Evolutionary conservation across 2,329 filamentous ascomycete species (phyloP), one percentile per base, ranked within the genome.

Genomic region (Arthrobotrys iridis): DNA sequence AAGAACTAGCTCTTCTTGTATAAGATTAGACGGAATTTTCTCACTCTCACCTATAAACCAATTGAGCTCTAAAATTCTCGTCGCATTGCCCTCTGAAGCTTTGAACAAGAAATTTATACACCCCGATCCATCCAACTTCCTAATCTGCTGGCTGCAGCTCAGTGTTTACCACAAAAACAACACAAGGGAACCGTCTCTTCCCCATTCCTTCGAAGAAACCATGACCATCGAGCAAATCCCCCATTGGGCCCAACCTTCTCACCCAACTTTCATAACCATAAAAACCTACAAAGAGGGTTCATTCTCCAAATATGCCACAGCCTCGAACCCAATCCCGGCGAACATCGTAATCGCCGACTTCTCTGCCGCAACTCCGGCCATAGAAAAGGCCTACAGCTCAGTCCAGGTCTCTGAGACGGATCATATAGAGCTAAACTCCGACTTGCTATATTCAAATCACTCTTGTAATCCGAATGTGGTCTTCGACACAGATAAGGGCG

Each of bases 281-380:
- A 68, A 75, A 75, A 71, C 72, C 58, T 70, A 76, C 65, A 76
- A 71, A 28, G 43, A 55, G 40, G 71, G 71, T 2, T 37, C 33
- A 22, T 76, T 76, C 43, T 71, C 72, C 13, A 57, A 70, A 26
- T 76, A 76, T 26, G 72, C 72, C 30, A 65, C 65, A 24, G 58
- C 72, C 18, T 57, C 64, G 43, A 70, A 57, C 37, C 52, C 83
- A 15, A 82, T 90, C 46, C 84, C 88, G 1, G 86, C 88, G 1
- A 90, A 90, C 82, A 87, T 85, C 35, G 82, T 91, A 52, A 91
- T 87, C 76, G 89, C 90, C 60, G 89, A 89, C 80, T 82, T 93
- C 80, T 83, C 70, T 18, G 90, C 89, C 77, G 89, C 90, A 37
- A 86, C 88, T 2, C 88, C 88, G 79, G 87, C 86, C 15, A 85